Base-by-base conservation (phyloP, 768 basidiomycete species). In the Cystoderma amianthinum region DNA sequence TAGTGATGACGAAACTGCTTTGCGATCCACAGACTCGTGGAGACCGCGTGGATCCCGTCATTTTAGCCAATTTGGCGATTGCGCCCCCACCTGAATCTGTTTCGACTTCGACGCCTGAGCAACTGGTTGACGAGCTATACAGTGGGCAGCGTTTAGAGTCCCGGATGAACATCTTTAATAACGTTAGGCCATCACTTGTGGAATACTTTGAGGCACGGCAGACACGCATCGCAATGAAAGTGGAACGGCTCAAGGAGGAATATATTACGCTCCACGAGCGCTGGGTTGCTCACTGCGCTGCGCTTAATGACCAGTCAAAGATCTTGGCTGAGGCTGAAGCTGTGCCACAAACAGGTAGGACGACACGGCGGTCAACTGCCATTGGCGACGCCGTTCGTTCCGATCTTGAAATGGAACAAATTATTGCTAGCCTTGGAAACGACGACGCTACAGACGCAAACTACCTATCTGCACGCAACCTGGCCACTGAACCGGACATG, bases 371-470 rank as follows among this genome's bases (percentile, higher is more conserved):
- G 18, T 77, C 83, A 7, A 71, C 81, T 36, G 82, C 84, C 0
- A 65, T 88, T 47, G 89, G 89, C 19, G 94, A 96, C 59, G 82
- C 89, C 11, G 93, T 93, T 12, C 83, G 91, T 3, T 92, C 93
- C 13, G 94, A 97, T 61, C 73, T 95, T 43, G 95, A 97, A 67
- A 93, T 96, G 80, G 89, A 96, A 54, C 91, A 93, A 62, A 92
- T 98, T 55, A 86, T 98, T 43, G 90, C 90, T n/a, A 89, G 84
- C 53, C 67, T 96, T 30, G 92, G 90, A 18, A 86, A 84, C 50
- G 91, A 95, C 48, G 93, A 95, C 45, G 79, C 89, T 21, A 88
- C 84, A n/a, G 93, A 98, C 60, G 90, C 94, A 0, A 85, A 78
- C 48, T 78, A 87, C 46, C 79, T 96, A n/a, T 87, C 91, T 3